These are phyloP conservation scores for Ophiorrhiza pumila DNA, from an alignment of 257 asterid genomes.

Conservation along the genomic window DNA sequence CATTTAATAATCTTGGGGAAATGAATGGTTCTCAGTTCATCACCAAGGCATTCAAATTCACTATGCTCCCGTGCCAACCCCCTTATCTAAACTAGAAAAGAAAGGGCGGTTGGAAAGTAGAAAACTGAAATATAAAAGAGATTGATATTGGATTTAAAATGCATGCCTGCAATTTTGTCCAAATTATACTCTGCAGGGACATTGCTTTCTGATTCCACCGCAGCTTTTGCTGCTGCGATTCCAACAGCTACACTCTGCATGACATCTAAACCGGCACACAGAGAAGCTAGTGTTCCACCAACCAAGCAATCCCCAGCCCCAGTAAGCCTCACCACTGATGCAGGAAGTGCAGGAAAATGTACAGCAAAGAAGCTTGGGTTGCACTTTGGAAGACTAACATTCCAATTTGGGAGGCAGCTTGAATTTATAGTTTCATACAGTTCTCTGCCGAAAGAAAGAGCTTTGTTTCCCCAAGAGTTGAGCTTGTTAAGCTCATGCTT, in stretches of 20 bases:
- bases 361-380: slow-evolving; percentile 34
- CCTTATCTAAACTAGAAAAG: background rate
- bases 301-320: slow-evolving; percentile 98
- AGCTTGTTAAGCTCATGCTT: slow-evolving; percentile 29
- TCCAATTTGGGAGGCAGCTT: slow-evolving; percentile 43
- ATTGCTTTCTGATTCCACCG: slow-evolving; percentile 68
- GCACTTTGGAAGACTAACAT: slow-evolving; percentile 25
- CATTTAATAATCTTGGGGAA: too few relatives aligned
- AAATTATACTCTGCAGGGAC: slow-evolving; percentile 58
- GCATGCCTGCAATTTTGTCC: slow-evolving; percentile 55
- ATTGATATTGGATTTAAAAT: background rate
- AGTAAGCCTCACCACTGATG: slow-evolving; percentile 64
- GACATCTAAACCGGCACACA: slow-evolving; percentile 74
- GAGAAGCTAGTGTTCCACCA: slow-evolving; percentile 72
- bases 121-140: background rate
- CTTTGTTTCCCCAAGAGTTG: slow-evolving; percentile 17
- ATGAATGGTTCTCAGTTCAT: background rate
- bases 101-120: background rate
- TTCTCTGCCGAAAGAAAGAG: slow-evolving; percentile 33
- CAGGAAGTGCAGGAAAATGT: slow-evolving; percentile 78
- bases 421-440: slow-evolving; percentile 44
- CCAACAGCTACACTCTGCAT: slow-evolving; percentile 91
- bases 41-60: background rate
- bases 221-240: slow-evolving; percentile 83
- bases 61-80: background rate